Evolutionary conservation across 169 alveolate genomes (phyloP).

Genomic region (Plasmodium cynomolgi): DNA sequence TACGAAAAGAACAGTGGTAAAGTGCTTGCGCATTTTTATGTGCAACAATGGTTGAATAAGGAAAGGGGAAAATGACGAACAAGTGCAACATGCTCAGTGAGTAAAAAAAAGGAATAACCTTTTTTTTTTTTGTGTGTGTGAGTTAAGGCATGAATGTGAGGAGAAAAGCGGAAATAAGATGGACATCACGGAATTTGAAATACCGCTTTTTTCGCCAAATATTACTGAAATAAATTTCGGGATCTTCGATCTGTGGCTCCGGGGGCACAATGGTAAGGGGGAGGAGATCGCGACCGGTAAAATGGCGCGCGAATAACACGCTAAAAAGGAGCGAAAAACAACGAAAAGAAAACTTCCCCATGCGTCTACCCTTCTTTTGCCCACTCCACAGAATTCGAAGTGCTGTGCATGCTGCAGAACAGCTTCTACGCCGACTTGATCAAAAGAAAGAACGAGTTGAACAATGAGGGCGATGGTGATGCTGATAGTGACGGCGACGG

Average conservation of each 20-base stretch:
- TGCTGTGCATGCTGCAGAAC: constrained; percentile 51
- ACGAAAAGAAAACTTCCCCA: background rate
- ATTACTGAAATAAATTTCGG: constrained; percentile 61
- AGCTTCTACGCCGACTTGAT: constrained; percentile 16
- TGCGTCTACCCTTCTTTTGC: background rate
- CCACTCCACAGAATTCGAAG: constrained; percentile 40
- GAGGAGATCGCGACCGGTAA: background rate
- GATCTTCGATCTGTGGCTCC: constrained; percentile 52
- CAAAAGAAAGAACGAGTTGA: constrained; percentile 5
- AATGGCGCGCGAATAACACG: background rate
- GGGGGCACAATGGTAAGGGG: constrained; percentile 54
- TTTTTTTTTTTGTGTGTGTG: background rate
- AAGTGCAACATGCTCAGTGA: background rate
- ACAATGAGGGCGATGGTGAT: background rate
- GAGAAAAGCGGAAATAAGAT: constrained; percentile 22
- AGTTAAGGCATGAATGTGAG: background rate
- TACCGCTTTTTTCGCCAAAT: constrained; percentile 59
- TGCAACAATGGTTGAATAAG: background rate
- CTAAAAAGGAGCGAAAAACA: background rate
- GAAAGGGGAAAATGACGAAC: background rate
- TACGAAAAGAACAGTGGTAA: background rate
- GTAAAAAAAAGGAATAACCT: background rate
- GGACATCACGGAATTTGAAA: constrained; percentile 48
- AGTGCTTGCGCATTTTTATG: background rate
- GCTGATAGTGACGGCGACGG: background rate